These are phyloP conservation scores for Solanum aculeatissimum DNA, from an alignment of 305 asterid genomes.

Conservation along the genomic window DNA sequence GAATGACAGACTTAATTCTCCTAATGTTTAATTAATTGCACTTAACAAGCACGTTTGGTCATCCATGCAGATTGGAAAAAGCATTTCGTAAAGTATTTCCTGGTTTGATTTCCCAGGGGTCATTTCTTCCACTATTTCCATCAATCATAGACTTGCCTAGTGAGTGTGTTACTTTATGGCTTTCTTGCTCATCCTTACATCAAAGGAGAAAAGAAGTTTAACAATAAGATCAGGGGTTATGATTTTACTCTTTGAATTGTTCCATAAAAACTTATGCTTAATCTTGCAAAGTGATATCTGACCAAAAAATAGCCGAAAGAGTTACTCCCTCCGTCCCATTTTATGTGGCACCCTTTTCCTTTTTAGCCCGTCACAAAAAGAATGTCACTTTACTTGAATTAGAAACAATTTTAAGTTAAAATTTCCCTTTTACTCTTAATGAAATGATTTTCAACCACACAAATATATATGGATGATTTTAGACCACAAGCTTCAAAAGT, in stretches of 20 bases:
- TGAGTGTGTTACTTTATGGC: conserved; percentile 22
- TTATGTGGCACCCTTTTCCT: too few relatives aligned
- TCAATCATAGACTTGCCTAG: conserved; percentile 78
- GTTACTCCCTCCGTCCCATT: not conserved
- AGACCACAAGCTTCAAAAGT: too few relatives aligned
- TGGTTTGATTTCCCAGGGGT: conserved; percentile 68
- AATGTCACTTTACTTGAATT: too few relatives aligned
- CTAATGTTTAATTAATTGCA: not conserved
- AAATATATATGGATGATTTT: too few relatives aligned
- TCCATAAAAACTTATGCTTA: not conserved
- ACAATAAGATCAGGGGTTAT: not conserved
- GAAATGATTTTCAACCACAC: too few relatives aligned
- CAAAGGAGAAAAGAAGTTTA: not conserved
- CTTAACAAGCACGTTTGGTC: not conserved
- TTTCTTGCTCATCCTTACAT: not conserved
- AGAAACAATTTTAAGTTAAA: too few relatives aligned
- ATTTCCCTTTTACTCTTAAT: too few relatives aligned
- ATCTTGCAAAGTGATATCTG: not conserved
- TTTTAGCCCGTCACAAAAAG: too few relatives aligned
- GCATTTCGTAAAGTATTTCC: conserved; percentile 41
- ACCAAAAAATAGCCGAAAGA: not conserved
- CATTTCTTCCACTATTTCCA: conserved; percentile 73
- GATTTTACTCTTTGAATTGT: not conserved
- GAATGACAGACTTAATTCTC: not conserved
- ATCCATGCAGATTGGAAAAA: conserved; percentile 48